Percentiles rank a stretch among this genome's conserved stretches.
phyloP scores from a whole-genome alignment of 176 grass and related monocot species.

The Neostapfia colusana region DNA sequence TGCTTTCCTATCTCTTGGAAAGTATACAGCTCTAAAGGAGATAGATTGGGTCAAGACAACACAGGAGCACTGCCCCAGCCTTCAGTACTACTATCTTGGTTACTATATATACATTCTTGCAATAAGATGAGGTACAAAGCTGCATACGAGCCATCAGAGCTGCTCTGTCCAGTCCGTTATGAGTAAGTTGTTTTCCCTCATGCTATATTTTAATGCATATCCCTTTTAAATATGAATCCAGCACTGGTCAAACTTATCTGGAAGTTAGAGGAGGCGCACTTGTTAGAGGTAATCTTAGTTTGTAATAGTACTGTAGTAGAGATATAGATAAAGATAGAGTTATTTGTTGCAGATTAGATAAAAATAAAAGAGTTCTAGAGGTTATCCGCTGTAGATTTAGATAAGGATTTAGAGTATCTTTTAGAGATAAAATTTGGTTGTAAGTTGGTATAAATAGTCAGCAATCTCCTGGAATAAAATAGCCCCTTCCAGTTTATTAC shows the following conservation, averaged over 20 bases:
- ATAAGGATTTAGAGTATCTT: no score
- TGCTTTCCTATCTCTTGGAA: slow-evolving; percentile 91
- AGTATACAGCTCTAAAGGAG: slow-evolving; percentile 86
- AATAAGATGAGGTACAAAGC: slow-evolving; percentile 99
- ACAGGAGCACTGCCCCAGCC: slow-evolving; percentile 54
- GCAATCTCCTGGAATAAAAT: no score
- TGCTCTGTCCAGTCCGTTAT: slow-evolving; percentile 88
- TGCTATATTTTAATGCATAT: background rate
- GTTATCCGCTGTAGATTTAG: no score
- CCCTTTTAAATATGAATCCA: slow-evolving; percentile 23
- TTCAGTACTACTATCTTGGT: slow-evolving; percentile 97
- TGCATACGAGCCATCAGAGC: slow-evolving; percentile 86
- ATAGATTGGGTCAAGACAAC: slow-evolving; percentile 86
- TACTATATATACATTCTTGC: slow-evolving; percentile 97
- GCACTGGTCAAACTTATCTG: background rate
- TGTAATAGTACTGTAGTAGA: no score
- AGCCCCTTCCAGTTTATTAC: no score
- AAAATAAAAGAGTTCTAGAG: no score
- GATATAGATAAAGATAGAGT: no score
- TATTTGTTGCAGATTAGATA: no score
- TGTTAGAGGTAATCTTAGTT: no score
- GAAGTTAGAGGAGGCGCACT: background rate
- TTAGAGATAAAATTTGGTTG: no score
- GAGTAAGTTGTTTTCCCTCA: slow-evolving; percentile 50
- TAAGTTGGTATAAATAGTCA: no score